A percentile compares a stretch with the other conserved stretches of the same genome.
Evolutionary conservation across 164 flowering plant species (phyloP).

Genomic region (Platanus orientalis): DNA sequence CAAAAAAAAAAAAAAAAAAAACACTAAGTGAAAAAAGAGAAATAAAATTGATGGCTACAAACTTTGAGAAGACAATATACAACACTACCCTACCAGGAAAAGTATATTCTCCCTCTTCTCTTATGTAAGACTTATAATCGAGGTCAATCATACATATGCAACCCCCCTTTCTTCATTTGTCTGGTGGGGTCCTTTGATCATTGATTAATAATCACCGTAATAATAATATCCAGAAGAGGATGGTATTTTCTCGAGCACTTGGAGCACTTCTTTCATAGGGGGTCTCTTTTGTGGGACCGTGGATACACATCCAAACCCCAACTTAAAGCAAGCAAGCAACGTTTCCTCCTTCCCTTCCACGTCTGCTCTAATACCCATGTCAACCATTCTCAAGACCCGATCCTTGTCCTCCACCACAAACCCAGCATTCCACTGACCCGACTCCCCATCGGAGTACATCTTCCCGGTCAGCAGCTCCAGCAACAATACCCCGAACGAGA

Average conservation of each 20-base stretch:
- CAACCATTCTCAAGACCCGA: conserved; percentile 63
- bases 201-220: conserved; percentile 11
- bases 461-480: conserved; percentile 83
- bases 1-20: too few relatives aligned
- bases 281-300: conserved; percentile 77
- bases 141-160: too few relatives aligned
- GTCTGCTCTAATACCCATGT: conserved; percentile 67
- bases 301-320: conserved; percentile 67
- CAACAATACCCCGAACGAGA: conserved; percentile 72
- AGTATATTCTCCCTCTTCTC: too few relatives aligned
- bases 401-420: conserved; percentile 51
- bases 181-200: too few relatives aligned
- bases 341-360: conserved; percentile 82
- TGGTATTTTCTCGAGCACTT: conserved; percentile 72
- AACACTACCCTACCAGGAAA: background rate
- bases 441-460: conserved; percentile 42
- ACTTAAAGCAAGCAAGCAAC: conserved; percentile 52
- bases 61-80: too few relatives aligned
- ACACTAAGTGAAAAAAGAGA: too few relatives aligned
- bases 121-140: too few relatives aligned
- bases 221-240: conserved; percentile 18
- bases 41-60: too few relatives aligned
- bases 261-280: conserved; percentile 77
- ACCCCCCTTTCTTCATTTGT: too few relatives aligned
- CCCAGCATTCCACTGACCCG: conserved; percentile 43